Base-by-base conservation (phyloP, 169 alveolate species). In the Plasmodium gonderi region DNA sequence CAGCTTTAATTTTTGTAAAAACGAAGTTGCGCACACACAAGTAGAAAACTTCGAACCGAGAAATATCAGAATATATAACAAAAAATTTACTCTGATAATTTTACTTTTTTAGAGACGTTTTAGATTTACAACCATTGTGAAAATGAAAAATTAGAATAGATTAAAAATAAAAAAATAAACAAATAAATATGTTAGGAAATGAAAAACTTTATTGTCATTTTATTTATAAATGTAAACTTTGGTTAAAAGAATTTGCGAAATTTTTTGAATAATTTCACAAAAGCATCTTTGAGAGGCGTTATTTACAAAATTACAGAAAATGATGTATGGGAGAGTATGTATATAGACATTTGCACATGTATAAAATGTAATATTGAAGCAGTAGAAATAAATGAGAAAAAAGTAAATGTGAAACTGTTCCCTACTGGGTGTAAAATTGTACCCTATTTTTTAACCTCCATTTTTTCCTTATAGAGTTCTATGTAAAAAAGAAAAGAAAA, bases 51-150 rank as follows among this genome's bases (percentile, higher is more conserved):
- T 49, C 38, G 81, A 75, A 36, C 29, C 51, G 65, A 14, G 67
- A 17, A 75, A 40, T 36, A 20, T 33, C 33, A 75, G 29, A 36
- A 49, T 75, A 23, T 36, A 26, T n/a, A 75, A 75, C 12, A 49
- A 40, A 3, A 26, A 26, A 40, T 75, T 33, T 17, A 74, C 49
- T 74, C 49, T 75, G 45, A 5, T 40, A n/a, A 11, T 44, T 75
- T 75, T 38, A 12, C 23, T 31, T n/a, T 54, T 9, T 42, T 36
- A 74, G 8, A 75, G 26, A 75, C 64, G 81, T 40, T 49, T n/a
- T 33, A 75, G 38, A 33, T 75, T 75, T 75, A 31, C 38, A 75
- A 75, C 81, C 23, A 75, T 75, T 75, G n/a, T 2, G 20, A 36
- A 14, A 26, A 38, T 36, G 33, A 75, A 49, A 75, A 42, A 36